Percentiles rank a stretch among this genome's conserved stretches.
phyloP scores from a whole-genome alignment of 768 basidiomycete species.

The Rhizopogon vesiculosus region DNA sequence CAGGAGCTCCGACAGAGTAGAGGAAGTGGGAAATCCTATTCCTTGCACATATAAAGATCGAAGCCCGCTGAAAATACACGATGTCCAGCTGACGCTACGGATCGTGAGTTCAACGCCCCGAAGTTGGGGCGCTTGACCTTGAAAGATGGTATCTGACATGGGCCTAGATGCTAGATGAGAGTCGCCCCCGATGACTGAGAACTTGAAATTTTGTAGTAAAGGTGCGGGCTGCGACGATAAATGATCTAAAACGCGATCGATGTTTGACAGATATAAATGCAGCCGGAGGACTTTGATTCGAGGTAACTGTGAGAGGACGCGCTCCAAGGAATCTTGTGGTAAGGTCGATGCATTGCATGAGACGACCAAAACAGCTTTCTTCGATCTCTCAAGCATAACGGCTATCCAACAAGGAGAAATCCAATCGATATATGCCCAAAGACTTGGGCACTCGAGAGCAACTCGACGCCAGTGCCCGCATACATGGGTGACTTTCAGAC shows the following conservation, averaged over 20 bases:
- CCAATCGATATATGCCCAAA: slow-evolving; percentile 10
- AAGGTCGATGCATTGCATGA: slow-evolving; percentile 14
- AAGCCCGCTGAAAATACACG: slow-evolving; percentile 29
- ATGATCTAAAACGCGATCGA: slow-evolving; percentile 18
- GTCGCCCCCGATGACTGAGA: slow-evolving; percentile 14
- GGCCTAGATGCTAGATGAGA: slow-evolving; percentile 13
- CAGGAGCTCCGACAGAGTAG: slow-evolving; percentile 26
- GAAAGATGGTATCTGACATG: slow-evolving; percentile 25
- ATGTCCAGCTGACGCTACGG: slow-evolving; percentile 32
- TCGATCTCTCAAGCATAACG: slow-evolving; percentile 13
- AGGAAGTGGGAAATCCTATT: slow-evolving; percentile 18
- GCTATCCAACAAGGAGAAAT: slow-evolving; percentile 31
- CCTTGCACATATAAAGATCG: slow-evolving; percentile 31
- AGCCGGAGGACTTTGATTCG: slow-evolving; percentile 32
- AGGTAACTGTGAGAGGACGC: slow-evolving; percentile 26
- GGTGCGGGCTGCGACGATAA: slow-evolving; percentile 24
- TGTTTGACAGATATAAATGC: slow-evolving; percentile 6
- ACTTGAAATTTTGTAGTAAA: slow-evolving; percentile 27
- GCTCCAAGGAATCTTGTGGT: not conserved
- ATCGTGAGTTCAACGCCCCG: slow-evolving; percentile 30
- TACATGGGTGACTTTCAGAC: slow-evolving; percentile 1
- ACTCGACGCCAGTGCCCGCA: too few relatives aligned
- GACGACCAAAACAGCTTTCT: slow-evolving; percentile 22
- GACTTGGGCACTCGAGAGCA: too few relatives aligned
- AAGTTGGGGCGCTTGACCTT: slow-evolving; percentile 28